phyloP scores from a whole-genome alignment of 2,329 filamentous ascomycete species.

The Nemania abortiva region DNA sequence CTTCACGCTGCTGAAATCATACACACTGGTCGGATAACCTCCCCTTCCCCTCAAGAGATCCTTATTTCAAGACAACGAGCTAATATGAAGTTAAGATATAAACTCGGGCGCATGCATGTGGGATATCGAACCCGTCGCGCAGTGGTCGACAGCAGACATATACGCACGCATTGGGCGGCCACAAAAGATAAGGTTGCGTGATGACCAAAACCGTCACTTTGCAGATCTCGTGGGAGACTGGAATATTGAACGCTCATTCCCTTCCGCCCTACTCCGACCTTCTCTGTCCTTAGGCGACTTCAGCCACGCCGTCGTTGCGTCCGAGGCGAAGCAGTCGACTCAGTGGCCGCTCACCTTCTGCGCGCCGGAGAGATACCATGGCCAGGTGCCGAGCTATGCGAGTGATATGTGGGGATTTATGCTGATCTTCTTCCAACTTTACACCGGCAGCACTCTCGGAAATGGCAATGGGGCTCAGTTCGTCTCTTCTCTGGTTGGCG shows the following conservation, averaged over 20 bases:
- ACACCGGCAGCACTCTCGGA: neutral
- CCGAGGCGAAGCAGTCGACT: neutral
- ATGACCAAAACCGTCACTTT: neutral
- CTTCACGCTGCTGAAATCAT: slow-evolving; percentile 9
- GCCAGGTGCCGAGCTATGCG: neutral
- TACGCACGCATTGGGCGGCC: neutral
- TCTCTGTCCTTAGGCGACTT: slow-evolving; percentile 3
- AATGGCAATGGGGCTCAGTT: neutral
- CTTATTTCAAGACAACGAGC: no score
- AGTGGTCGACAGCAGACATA: neutral
- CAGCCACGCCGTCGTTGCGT: slow-evolving; percentile 1
- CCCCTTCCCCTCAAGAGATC: neutral
- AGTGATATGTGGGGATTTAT: neutral
- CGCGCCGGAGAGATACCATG: neutral
- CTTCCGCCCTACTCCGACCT: neutral
- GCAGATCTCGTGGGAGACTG: slow-evolving; percentile 9
- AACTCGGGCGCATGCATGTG: slow-evolving; percentile 1
- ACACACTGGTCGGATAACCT: slow-evolving; percentile 6
- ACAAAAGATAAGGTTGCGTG: neutral
- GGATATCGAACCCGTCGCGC: neutral
- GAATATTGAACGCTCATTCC: neutral
- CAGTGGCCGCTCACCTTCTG: neutral
- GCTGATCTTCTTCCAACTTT: neutral
- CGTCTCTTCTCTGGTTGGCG: neutral
- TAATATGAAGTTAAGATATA: neutral